Evolutionary conservation across 1,139 yeast genomes (phyloP), one percentile per base, ranked within the genome.

Genomic region (Lodderomyces orthopsilosis): DNA sequence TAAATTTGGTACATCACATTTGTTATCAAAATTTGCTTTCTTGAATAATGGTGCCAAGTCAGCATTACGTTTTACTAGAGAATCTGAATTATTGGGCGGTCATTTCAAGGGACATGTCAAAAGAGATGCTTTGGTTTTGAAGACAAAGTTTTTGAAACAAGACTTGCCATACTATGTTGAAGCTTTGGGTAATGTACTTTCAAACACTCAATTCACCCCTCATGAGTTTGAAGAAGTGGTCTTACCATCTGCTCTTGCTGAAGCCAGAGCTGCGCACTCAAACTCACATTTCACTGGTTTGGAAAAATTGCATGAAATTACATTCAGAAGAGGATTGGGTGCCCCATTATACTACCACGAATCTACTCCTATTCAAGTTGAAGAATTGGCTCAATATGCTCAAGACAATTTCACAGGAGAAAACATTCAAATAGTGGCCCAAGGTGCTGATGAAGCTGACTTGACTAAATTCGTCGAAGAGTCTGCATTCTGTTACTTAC

Each of bases 1-100:
- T 41, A 80, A 83, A 63, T 83, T 90, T 49, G 98, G 98, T 67
- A 70, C 85, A 51, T 77, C 98, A 41, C 98, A 93, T 67, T 71
- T 90, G 55, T 77, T 91, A 59, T 81, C 94, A 58, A 81, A 90
- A 68, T 90, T 81, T 68, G 85, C 85, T 59, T 93, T 85, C 75
- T 81, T 87, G 66, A 85, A 86, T 76, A 90, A 96, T 50, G 76
- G 77, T 52, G 66, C 81, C 57, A 89, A 90, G 68, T 85, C 96
- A 28, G 96, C 95, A 26, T 77, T 93, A 63, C 87, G 98, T 74
- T 77, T 91, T 61, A 86, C 91, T 59, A 86, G 98, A 70, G 98
- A 94, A 72, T 74, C 93, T 45, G 99, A 94, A 73, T 80, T 93
- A 54, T 77, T 93, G 57, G 98, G 98, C 53, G 98, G 96, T 61